Evolutionary conservation across 768 basidiomycete species (phyloP), one percentile per base, ranked within the genome.

Genomic region (Trametes cubensis): DNA sequence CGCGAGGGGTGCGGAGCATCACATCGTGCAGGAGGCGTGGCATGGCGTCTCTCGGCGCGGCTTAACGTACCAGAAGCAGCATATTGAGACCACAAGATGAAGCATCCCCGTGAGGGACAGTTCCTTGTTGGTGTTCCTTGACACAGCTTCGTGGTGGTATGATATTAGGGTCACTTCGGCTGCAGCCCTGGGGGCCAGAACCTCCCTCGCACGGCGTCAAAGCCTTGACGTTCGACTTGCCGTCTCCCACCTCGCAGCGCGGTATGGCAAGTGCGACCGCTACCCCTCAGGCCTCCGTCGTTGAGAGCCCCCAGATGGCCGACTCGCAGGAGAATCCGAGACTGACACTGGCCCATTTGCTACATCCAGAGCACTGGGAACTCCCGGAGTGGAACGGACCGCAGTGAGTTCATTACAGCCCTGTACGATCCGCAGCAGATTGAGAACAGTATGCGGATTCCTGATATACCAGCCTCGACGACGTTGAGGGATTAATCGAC

Each of bases 331-430:
- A 50, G 44, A 25, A 23, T 38, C 44, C 59, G 18, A 48, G 56
- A 49, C 34, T 71, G 28, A 66, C 68, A 4, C 60, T 72, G 18
- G 28, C 58, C 3, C 63, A 64, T 28, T 42, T 72, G 20, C 62
- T 72, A 11, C 51, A 70, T 30, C 67, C 65, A 6, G 50, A 58
- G 40, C 21, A 61, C 8, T 72, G 71, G 71, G 62, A 67, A 46
- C 64, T 72, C 0, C 71, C 71, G 8, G 68, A 63, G 42, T 67
- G 65, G 69, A 60, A 67, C 42, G 63, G 61, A 17, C 41, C 67
- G 10, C 47, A 60, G 67, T 68, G 45, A 62, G 67, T 63, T n/a
- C 34, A 46, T 39, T 20, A 25, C 14, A 8, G 15, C 26, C 15
- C 13, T 6, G 25, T 17, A 28, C 14, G 40, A 39, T 45, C 25